Evolutionary conservation across 495 filamentous ascomycete genomes (phyloP).

Genomic region (Filosporella fistucella): DNA sequence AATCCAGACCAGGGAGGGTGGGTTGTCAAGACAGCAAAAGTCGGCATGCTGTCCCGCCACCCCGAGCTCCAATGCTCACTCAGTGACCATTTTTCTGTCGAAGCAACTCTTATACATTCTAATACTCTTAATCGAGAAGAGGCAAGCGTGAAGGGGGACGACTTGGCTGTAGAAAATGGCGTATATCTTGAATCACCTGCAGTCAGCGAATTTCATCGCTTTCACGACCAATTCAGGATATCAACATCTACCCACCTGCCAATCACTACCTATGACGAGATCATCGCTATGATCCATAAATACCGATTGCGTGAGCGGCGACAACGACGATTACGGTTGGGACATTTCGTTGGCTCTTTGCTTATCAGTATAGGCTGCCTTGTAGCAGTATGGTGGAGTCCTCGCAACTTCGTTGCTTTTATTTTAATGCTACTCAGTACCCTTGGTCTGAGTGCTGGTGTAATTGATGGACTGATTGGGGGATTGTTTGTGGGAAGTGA

Average conservation of each 20-base stretch:
- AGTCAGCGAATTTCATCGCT: conserved; percentile 18
- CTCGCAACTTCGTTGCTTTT: conserved; percentile 71
- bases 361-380: conserved; percentile 65
- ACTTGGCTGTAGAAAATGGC: conserved; percentile 17
- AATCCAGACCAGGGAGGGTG: conserved; percentile 40
- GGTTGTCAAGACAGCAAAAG: conserved; percentile 59
- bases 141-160: conserved; percentile 4
- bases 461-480: conserved; percentile 79
- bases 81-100: conserved; percentile 90
- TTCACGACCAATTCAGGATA: conserved; percentile 16
- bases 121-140: background rate
- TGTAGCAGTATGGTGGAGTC: conserved; percentile 81
- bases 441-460: conserved; percentile 68
- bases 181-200: conserved; percentile 18
- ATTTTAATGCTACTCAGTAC: conserved; percentile 74
- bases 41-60: conserved; percentile 83
- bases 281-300: conserved; percentile 58
- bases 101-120: conserved; percentile 54
- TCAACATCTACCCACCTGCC: conserved; percentile 34
- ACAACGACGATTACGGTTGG: conserved; percentile 65
- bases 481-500: conserved; percentile 82
- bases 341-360: conserved; percentile 67
- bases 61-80: conserved; percentile 77
- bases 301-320: conserved; percentile 64
- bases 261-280: conserved; percentile 61